These are phyloP conservation scores for Marasmius sp. DNA, from an alignment of 1,284 basidiomycete genomes.

Conservation along the genomic window DNA sequence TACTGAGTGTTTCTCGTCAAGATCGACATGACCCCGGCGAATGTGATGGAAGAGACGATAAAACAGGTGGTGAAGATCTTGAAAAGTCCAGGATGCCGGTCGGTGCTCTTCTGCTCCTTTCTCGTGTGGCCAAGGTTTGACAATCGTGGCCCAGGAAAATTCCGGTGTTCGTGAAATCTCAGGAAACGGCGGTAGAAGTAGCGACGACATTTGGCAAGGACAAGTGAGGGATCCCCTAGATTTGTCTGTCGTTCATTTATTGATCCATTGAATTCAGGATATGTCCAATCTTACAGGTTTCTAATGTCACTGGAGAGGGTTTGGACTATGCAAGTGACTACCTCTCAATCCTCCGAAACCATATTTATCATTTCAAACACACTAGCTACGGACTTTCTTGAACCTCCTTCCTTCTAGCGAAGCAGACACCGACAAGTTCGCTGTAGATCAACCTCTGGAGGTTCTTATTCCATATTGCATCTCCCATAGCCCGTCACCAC, in stretches of 20 bases:
- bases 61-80: slow-evolving; percentile 94
- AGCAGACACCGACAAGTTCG: slow-evolving; percentile 76
- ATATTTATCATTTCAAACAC: slow-evolving; percentile 9
- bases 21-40: slow-evolving; percentile 97
- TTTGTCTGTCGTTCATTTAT: neutral
- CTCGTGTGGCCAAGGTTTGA: neutral
- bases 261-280: slow-evolving; percentile 47
- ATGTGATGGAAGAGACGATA: slow-evolving; percentile 87
- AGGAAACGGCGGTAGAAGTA: slow-evolving; percentile 78
- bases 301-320: slow-evolving; percentile 93
- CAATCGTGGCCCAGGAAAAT: slow-evolving; percentile 51
- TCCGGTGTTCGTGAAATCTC: slow-evolving; percentile 75
- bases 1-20: slow-evolving; percentile 26
- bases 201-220: slow-evolving; percentile 72
- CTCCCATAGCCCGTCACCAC: slow-evolving; percentile 2
- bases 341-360: neutral
- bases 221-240: slow-evolving; percentile 39
- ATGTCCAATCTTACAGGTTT: slow-evolving; percentile 92
- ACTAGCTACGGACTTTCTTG: slow-evolving; percentile 77
- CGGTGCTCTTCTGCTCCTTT: slow-evolving; percentile 20
- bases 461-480: slow-evolving; percentile 32
- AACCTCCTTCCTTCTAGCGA: slow-evolving; percentile 87
- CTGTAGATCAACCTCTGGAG: slow-evolving; percentile 87
- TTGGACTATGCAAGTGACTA: slow-evolving; percentile 63
- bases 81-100: slow-evolving; percentile 91